Base-by-base conservation (phyloP, 2,329 filamentous ascomycete genomes). In the Arachnomyces sp. region DNA sequence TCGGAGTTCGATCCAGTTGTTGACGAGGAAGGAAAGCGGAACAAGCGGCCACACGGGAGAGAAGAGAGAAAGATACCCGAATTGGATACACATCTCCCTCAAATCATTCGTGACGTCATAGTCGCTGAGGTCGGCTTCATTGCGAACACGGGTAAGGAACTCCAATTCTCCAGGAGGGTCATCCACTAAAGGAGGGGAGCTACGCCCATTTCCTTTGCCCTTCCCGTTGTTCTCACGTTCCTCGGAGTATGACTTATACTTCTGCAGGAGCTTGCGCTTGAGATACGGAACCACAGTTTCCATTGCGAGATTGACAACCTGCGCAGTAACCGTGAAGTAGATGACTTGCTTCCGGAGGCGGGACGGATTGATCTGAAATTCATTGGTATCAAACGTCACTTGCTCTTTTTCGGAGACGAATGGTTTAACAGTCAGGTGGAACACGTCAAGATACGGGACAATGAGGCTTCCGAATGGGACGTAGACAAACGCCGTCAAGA, bases 1-100 rank as follows among this genome's bases (percentile, higher is more conserved):
- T 31, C 92, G 84, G 30, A 96, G 76, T 59, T 96, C 92, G 42
- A 98, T 69, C 88, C 90, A 96, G 66, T 96, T 93, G 67, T 96
- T 96, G 62, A 92, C 69, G 9, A 96, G 68, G 67, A 96, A 96
- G 1, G 84, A 90, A 42, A 87, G 73, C 2, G 84, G 82, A 0
- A 90, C 89, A n/a, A 96, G 70, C 0, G 92, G 92, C 92, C 92
- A 98, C 40, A 94, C 80, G 2, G 92, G 84, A 0, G 86, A 92
- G 62, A 96, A 96, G 7, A 96, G 74, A 0, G 84, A 82, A 0
- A 98, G 73, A 59, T 95, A 96, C 20, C 89, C 87, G 70, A 76
- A 87, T 53, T 92, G 86, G 45, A 94, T 78, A 18, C 88, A 78
- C 88, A 94, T 94, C 66, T 98, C 92, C 29, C 92, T 76, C 47